A percentile compares a stretch with the other conserved stretches of the same genome.
Conservation (phyloP, 352 stramenopile genomes). For the Aphanomyces stellatus region DNA sequence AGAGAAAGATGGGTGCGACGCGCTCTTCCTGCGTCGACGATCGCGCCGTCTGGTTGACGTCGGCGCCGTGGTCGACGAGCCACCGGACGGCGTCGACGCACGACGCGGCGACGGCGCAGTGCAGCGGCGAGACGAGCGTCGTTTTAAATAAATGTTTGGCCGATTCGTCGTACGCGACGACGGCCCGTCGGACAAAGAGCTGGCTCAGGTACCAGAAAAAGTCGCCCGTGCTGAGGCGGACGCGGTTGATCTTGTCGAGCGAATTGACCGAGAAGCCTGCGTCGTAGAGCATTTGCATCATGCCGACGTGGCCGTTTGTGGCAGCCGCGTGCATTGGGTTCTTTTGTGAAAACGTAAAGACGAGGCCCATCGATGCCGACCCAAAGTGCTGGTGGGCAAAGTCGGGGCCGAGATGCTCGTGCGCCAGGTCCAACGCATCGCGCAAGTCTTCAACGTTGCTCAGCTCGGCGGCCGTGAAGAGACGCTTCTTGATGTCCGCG, state of each 20-base stretch:
- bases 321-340: constrained; percentile 74
- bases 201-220: constrained; percentile 75
- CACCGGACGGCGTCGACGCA: constrained; percentile 60
- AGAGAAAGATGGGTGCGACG: constrained; percentile 65
- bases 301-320: constrained; percentile 59
- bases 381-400: constrained; percentile 55
- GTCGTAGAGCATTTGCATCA: constrained; percentile 43
- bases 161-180: constrained; percentile 45
- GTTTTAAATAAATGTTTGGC: constrained; percentile 72
- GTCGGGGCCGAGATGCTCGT: constrained; percentile 33
- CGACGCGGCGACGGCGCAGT: constrained; percentile 65
- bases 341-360: constrained; percentile 61
- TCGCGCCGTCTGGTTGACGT: constrained; percentile 35
- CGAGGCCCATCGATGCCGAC: constrained; percentile 31
- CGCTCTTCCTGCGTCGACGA: constrained; percentile 68
- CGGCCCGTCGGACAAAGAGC: constrained; percentile 52
- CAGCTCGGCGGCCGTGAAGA: constrained; percentile 65
- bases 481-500: constrained; percentile 44
- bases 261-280: constrained; percentile 51
- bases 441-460: constrained; percentile 57
- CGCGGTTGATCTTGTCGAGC: constrained; percentile 69
- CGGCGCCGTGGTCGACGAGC: constrained; percentile 53
- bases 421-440: constrained; percentile 44
- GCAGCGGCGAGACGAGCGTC: constrained; percentile 69
- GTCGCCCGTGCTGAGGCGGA: constrained; percentile 72